Percentiles rank a stretch among this genome's conserved stretches.
These are phyloP conservation scores for Penicillium verhagenii DNA, from an alignment of 495 filamentous ascomycete genomes.

Conservation along the genomic window DNA sequence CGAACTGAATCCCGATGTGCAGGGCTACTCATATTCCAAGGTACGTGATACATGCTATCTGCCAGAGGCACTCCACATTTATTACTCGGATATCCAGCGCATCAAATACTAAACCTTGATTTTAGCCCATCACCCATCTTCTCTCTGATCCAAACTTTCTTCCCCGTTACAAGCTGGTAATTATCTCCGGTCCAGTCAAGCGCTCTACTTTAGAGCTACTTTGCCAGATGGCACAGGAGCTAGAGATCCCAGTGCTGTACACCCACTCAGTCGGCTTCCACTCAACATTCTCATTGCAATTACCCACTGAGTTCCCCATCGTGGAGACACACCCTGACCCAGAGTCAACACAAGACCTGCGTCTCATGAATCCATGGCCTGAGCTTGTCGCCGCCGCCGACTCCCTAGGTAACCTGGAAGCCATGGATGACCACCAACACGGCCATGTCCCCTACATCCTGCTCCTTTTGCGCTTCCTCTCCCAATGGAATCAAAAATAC, in stretches of 20 bases:
- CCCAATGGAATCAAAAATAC: constrained; percentile 75
- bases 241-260: constrained; percentile 75
- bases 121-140: constrained; percentile 40
- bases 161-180: constrained; percentile 64
- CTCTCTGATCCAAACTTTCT: constrained; percentile 45
- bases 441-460: constrained; percentile 90
- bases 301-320: constrained; percentile 81
- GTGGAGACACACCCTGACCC: constrained; percentile 96
- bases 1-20: constrained; percentile 95
- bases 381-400: constrained; percentile 64
- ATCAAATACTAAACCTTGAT: constrained; percentile 9
- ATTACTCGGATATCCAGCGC: not conserved
- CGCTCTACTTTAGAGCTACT: constrained; percentile 57
- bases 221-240: constrained; percentile 53
- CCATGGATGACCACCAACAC: constrained; percentile 77
- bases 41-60: constrained; percentile 20
- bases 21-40: constrained; percentile 60
- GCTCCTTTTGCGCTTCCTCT: constrained; percentile 81
- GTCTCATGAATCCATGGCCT: constrained; percentile 83
- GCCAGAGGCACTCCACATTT: not conserved
- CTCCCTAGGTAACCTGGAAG: constrained; percentile 64
- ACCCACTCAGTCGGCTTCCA: constrained; percentile 87
- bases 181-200: constrained; percentile 70
- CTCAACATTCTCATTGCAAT: constrained; percentile 73
- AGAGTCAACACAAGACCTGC: constrained; percentile 79